These are phyloP conservation scores for Botrytis pseudocinerea DNA, from an alignment of 2,329 filamentous ascomycete species.

Conservation along the genomic window DNA sequence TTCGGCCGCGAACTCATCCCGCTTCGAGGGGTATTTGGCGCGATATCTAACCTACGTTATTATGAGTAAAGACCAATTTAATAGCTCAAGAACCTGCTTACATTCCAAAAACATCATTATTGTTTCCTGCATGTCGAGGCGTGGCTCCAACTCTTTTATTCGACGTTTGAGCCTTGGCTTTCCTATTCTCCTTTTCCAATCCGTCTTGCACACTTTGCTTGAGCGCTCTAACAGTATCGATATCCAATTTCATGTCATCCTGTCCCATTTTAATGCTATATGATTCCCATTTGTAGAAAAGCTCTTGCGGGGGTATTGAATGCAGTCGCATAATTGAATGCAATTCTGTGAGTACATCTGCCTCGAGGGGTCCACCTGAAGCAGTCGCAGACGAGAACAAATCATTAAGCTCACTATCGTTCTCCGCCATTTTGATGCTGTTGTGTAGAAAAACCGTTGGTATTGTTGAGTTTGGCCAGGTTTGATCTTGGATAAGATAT, in stretches of 20 bases:
- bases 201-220: conserved; percentile 85
- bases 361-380: conserved; percentile 52
- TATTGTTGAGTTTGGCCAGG: neutral
- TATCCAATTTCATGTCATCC: conserved; percentile 70
- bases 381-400: conserved; percentile 34
- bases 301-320: conserved; percentile 76
- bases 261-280: conserved; percentile 93
- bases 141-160: conserved; percentile 64
- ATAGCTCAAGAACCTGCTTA: conserved; percentile 43
- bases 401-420: conserved; percentile 34
- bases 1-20: conserved; percentile 31
- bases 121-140: conserved; percentile 57
- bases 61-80: conserved; percentile 31
- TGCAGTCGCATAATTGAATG: conserved; percentile 85
- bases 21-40: conserved; percentile 59
- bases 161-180: conserved; percentile 61
- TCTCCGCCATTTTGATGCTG: conserved; percentile 30
- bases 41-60: conserved; percentile 59
- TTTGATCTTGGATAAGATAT: neutral
- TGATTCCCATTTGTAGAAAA: conserved; percentile 99
- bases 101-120: conserved; percentile 81
- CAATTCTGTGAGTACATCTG: conserved; percentile 79
- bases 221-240: conserved; percentile 72
- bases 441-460: neutral
- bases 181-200: conserved; percentile 72